phyloP scores from a whole-genome alignment of 1,139 yeast species.

The Magnusiomyces suaveolens region DNA sequence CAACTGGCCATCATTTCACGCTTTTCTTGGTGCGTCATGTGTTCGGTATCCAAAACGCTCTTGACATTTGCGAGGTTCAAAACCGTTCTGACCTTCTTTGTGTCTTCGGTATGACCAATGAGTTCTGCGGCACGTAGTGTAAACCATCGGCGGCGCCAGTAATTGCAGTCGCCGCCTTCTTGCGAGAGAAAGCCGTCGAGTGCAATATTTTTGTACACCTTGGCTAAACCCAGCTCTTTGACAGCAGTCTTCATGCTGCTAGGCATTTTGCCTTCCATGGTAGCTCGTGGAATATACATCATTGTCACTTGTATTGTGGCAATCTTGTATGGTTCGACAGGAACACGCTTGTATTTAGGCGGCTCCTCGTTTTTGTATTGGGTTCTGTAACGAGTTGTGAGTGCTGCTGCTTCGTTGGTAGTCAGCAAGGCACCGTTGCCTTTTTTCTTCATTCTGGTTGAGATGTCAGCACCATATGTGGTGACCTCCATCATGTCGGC shows the following conservation, averaged over 20 bases:
- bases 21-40: slow-evolving; percentile 10
- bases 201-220: slow-evolving; percentile 17
- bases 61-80: slow-evolving; percentile 39
- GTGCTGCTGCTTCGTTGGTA: background rate
- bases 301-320: slow-evolving; percentile 63
- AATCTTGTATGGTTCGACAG: slow-evolving; percentile 46
- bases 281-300: slow-evolving; percentile 55
- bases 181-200: slow-evolving; percentile 55
- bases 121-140: slow-evolving; percentile 49
- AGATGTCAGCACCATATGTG: background rate
- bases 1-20: slow-evolving; percentile 26
- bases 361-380: background rate
- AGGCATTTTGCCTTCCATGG: slow-evolving; percentile 44
- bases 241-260: slow-evolving; percentile 29
- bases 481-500: slow-evolving; percentile 1
- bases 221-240: slow-evolving; percentile 23
- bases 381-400: background rate
- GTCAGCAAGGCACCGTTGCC: background rate
- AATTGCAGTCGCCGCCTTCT: slow-evolving; percentile 72
- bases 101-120: slow-evolving; percentile 55
- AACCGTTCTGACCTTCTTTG: slow-evolving; percentile 54
- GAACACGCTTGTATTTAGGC: slow-evolving; percentile 3
- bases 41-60: slow-evolving; percentile 8
- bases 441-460: background rate
- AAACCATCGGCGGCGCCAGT: slow-evolving; percentile 59